Conservation (phyloP, 2,329 filamentous ascomycete genomes). For the Phoma sp. region DNA sequence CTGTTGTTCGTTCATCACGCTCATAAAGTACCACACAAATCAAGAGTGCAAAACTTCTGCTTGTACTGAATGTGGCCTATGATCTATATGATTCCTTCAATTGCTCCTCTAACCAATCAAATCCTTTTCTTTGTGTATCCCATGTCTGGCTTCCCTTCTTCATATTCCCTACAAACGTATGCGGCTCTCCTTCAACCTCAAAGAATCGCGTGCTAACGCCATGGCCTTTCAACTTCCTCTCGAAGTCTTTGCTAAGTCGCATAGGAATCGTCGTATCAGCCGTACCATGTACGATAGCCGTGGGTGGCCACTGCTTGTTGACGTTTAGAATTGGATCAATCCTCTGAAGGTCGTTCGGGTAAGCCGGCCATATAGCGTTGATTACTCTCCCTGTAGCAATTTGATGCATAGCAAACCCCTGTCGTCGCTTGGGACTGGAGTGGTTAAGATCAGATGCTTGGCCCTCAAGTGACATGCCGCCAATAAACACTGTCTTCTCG, state of each 20-base stretch:
- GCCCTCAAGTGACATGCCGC: slow-evolving; percentile 26
- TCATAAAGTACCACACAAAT: no score
- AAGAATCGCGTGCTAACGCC: slow-evolving; percentile 12
- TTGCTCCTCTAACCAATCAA: slow-evolving; percentile 17
- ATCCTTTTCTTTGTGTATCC: slow-evolving; percentile 16
- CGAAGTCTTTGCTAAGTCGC: slow-evolving; percentile 17
- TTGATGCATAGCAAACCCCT: slow-evolving; percentile 20
- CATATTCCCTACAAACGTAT: slow-evolving; percentile 28
- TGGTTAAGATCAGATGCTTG: slow-evolving; percentile 15
- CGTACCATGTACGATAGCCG: slow-evolving; percentile 24
- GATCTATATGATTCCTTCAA: background rate
- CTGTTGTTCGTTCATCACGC: no score
- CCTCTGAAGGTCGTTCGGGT: background rate
- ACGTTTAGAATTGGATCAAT: slow-evolving; percentile 21
- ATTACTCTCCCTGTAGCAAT: slow-evolving; percentile 20
- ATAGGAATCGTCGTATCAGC: slow-evolving; percentile 24
- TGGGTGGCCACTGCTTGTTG: slow-evolving; percentile 13
- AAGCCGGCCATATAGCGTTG: slow-evolving; percentile 14
- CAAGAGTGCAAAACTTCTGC: no score
- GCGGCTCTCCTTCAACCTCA: slow-evolving; percentile 18
- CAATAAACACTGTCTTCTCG: slow-evolving; percentile 17
- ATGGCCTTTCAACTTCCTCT: slow-evolving; percentile 2
- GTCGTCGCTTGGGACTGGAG: slow-evolving; percentile 10
- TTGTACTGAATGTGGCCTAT: background rate
- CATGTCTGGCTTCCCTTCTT: slow-evolving; percentile 19